Percentiles rank a stretch among this genome's conserved stretches.
Conservation (phyloP, 164 flowering plant genomes). For the Piper longum region DNA sequence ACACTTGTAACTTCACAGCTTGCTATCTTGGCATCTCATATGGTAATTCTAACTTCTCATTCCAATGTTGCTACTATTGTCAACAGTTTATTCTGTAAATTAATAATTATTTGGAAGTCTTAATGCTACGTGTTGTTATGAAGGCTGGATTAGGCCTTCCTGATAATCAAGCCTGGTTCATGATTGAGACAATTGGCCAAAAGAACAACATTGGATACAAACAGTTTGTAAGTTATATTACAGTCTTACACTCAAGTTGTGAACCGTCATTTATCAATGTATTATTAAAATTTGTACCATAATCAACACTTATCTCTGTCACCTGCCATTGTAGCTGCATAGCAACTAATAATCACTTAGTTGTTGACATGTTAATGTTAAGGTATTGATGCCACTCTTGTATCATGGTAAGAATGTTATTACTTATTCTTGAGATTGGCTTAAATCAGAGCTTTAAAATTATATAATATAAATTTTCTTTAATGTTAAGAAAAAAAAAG, state of each 20-base stretch:
- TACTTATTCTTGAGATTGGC: too few relatives aligned
- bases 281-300: too few relatives aligned
- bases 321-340: too few relatives aligned
- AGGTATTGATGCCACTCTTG: too few relatives aligned
- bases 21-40: constrained; percentile 70
- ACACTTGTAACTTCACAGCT: constrained; percentile 67
- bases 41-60: constrained; percentile 38
- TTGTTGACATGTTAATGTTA: too few relatives aligned
- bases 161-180: constrained; percentile 84
- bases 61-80: background rate
- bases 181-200: constrained; percentile 88
- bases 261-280: too few relatives aligned
- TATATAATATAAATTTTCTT: too few relatives aligned
- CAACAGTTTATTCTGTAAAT: background rate
- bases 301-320: too few relatives aligned
- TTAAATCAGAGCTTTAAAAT: too few relatives aligned
- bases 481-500: too few relatives aligned
- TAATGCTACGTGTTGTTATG: constrained; percentile 11
- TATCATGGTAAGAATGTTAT: too few relatives aligned
- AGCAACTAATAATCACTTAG: too few relatives aligned
- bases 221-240: constrained; percentile 50
- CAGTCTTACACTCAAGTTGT: background rate
- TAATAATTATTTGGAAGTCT: constrained; percentile 5
- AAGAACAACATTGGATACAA: constrained; percentile 76
- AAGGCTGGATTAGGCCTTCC: constrained; percentile 95